Percentiles rank a stretch among this genome's conserved stretches.
These are phyloP conservation scores for Ophidiomyces ophidiicola DNA, from an alignment of 2,329 filamentous ascomycete genomes.

Conservation along the genomic window DNA sequence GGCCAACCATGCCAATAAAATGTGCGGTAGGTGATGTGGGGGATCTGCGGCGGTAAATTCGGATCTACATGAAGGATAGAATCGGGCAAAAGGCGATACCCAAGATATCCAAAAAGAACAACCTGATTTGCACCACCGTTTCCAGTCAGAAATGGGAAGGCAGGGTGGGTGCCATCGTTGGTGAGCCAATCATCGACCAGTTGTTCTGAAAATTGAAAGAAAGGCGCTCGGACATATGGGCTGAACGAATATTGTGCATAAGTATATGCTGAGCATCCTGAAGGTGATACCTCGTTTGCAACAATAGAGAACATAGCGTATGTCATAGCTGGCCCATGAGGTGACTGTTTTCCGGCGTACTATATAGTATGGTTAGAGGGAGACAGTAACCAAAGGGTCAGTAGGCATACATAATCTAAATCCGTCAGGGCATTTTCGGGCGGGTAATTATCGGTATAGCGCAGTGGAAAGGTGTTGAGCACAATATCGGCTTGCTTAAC, in stretches of 20 bases:
- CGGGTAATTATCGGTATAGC: constrained; percentile 46
- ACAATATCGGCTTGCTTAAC: constrained; percentile 64
- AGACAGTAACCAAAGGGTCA: not conserved
- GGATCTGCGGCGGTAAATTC: constrained; percentile 53
- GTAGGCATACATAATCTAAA: constrained; percentile 45
- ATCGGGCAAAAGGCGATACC: constrained; percentile 48
- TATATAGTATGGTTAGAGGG: constrained; percentile 16
- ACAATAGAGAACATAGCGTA: constrained; percentile 58
- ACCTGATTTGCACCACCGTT: constrained; percentile 58
- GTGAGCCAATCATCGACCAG: constrained; percentile 46
- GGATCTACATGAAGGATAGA: constrained; percentile 51
- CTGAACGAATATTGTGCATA: constrained; percentile 52
- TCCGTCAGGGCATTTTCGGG: constrained; percentile 41
- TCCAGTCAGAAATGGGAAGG: constrained; percentile 59
- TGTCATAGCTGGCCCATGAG: constrained; percentile 60
- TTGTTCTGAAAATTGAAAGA: constrained; percentile 61
- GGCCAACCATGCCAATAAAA: constrained; percentile 57
- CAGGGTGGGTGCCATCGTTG: constrained; percentile 56
- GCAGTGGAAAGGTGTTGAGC: constrained; percentile 52
- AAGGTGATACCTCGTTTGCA: constrained; percentile 52
- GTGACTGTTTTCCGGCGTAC: constrained; percentile 57
- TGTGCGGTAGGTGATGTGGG: constrained; percentile 47
- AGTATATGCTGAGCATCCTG: constrained; percentile 56
- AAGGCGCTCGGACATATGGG: constrained; percentile 54
- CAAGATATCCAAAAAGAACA: constrained; percentile 55